Conservation (phyloP, 768 basidiomycete species). For the Pleurotus eryngii region DNA sequence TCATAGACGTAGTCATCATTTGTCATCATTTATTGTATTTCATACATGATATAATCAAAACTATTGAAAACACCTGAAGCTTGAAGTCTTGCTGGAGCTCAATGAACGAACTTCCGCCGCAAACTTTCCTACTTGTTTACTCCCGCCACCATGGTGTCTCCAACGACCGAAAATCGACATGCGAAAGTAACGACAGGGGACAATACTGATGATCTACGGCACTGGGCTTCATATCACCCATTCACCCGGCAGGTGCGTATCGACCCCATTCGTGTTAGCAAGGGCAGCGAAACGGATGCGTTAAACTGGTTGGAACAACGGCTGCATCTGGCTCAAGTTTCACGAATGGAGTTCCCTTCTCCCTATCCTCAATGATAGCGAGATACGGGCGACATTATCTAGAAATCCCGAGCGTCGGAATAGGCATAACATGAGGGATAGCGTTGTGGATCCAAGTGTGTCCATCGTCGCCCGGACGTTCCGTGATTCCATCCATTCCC, state of each 20-base stretch:
- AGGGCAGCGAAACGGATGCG: too few relatives aligned
- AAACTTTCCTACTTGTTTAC: background rate
- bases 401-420: too few relatives aligned
- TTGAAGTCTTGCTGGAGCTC: background rate
- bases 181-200: conserved; percentile 7
- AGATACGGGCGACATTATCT: too few relatives aligned
- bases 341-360: too few relatives aligned
- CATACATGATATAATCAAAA: background rate
- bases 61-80: background rate
- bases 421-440: too few relatives aligned
- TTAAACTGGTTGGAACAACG: too few relatives aligned
- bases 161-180: conserved; percentile 5
- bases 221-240: conserved; percentile 39
- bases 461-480: too few relatives aligned
- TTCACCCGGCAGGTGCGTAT: conserved; percentile 51
- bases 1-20: conserved; percentile 7
- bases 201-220: conserved; percentile 19
- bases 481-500: too few relatives aligned
- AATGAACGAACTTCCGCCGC: background rate
- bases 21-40: conserved; percentile 8
- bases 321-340: too few relatives aligned
- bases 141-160: conserved; percentile 2
- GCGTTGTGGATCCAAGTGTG: too few relatives aligned
- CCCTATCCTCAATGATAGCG: too few relatives aligned
- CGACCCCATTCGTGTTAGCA: too few relatives aligned